Evolutionary conservation across 75 land plant species (phyloP).

Genomic region (Selaginella tamariscina): DNA sequence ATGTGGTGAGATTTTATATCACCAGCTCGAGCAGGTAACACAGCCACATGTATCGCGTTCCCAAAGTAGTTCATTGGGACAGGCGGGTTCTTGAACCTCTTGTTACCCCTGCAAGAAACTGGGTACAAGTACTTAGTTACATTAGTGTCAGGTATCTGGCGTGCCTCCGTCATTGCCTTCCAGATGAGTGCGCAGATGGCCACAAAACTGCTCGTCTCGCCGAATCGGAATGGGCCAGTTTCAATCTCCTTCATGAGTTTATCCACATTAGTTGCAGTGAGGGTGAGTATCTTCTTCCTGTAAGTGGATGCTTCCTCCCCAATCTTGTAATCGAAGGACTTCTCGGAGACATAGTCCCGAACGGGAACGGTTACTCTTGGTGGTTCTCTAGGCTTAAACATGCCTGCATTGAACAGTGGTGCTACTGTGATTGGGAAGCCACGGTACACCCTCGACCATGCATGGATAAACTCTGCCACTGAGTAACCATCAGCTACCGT

Average conservation of each 20-base stretch:
- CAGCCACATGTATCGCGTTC: not conserved
- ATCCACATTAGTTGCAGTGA: not conserved
- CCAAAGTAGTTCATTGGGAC: not conserved
- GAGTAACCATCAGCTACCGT: not conserved
- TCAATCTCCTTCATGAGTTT: not conserved
- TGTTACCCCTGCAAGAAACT: not conserved
- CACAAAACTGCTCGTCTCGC: not conserved
- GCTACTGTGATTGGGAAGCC: not conserved
- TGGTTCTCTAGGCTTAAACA: not conserved
- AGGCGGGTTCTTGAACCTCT: not conserved
- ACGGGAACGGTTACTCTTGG: not conserved
- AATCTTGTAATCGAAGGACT: not conserved
- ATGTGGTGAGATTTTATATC: constrained; percentile 1
- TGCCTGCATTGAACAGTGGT: not conserved
- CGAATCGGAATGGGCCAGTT: not conserved
- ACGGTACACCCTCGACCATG: not conserved
- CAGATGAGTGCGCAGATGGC: not conserved
- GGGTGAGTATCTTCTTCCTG: not conserved
- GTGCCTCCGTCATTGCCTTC: constrained; percentile 10
- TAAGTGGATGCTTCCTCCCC: not conserved
- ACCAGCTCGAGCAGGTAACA: not conserved
- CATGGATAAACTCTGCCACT: not conserved
- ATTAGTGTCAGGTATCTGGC: not conserved
- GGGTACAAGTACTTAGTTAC: not conserved
- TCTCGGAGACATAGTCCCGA: not conserved